Evolutionary conservation across 352 stramenopile species (phyloP).

Genomic region (Pythium brassicae): DNA sequence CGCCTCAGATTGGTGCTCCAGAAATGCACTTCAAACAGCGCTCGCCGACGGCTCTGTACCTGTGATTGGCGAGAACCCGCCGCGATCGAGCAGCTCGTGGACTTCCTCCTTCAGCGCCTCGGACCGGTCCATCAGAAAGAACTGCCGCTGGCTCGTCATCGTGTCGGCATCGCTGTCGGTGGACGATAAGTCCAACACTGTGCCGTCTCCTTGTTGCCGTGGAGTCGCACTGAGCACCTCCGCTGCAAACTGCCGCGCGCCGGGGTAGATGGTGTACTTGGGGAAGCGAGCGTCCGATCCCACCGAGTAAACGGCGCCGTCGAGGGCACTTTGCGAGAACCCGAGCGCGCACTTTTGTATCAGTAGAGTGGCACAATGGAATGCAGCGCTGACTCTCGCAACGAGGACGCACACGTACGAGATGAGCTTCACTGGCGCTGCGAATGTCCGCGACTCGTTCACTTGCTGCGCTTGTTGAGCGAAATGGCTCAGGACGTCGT

Average conservation of each 20-base stretch:
- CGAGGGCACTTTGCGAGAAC: slow-evolving; percentile 3
- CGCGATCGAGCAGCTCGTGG: not conserved
- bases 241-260: slow-evolving; percentile 9
- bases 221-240: slow-evolving; percentile 7
- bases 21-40: no score
- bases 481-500: slow-evolving; percentile 15
- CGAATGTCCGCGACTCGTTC: not conserved
- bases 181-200: not conserved
- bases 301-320: slow-evolving; percentile 15
- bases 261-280: slow-evolving; percentile 17
- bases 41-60: not conserved
- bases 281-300: slow-evolving; percentile 12
- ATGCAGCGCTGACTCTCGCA: not conserved
- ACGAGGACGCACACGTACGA: slow-evolving; percentile 6
- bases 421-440: slow-evolving; percentile 13
- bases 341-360: no score
- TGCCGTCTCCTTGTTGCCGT: not conserved
- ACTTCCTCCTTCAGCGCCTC: slow-evolving; percentile 6
- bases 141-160: not conserved
- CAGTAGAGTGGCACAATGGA: not conserved
- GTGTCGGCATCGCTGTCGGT: not conserved
- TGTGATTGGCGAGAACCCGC: slow-evolving; percentile 13
- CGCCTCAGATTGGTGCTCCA: not conserved
- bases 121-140: slow-evolving; percentile 7
- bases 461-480: slow-evolving; percentile 7